These are phyloP conservation scores for Trichoderma reesei DNA, from an alignment of 495 filamentous ascomycete genomes.

Conservation along the genomic window DNA sequence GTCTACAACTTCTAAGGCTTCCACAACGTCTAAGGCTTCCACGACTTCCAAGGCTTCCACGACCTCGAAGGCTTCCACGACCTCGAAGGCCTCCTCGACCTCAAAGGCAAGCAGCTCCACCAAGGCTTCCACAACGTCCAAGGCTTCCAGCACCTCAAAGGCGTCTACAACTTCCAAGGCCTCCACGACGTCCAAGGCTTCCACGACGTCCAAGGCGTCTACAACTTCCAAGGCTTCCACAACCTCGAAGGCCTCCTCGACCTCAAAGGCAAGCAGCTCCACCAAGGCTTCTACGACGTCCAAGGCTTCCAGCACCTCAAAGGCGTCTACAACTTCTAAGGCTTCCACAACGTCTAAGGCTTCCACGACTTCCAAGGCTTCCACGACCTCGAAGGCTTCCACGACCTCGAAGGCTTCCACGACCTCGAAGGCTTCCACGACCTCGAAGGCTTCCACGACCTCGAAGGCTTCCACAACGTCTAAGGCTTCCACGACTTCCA, in stretches of 20 bases:
- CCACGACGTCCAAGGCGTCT: background rate
- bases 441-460: background rate
- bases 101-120: background rate
- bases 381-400: slow-evolving; percentile 2
- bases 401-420: slow-evolving; percentile 10
- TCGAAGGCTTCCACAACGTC: background rate
- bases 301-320: background rate
- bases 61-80: background rate
- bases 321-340: background rate
- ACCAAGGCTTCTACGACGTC: background rate
- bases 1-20: background rate
- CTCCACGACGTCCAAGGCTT: background rate
- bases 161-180: slow-evolving; percentile 1
- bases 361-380: slow-evolving; percentile 1
- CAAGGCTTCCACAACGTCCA: background rate
- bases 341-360: background rate
- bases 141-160: background rate
- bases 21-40: background rate
- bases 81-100: slow-evolving; percentile 8
- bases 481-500: background rate
- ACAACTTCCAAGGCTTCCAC: background rate
- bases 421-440: background rate
- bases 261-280: background rate
- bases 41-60: background rate
- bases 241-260: background rate